A percentile compares a stretch with the other conserved stretches of the same genome.
These are phyloP conservation scores for Brassica incana DNA, from an alignment of 345 rosid species.

Conservation along the genomic window DNA sequence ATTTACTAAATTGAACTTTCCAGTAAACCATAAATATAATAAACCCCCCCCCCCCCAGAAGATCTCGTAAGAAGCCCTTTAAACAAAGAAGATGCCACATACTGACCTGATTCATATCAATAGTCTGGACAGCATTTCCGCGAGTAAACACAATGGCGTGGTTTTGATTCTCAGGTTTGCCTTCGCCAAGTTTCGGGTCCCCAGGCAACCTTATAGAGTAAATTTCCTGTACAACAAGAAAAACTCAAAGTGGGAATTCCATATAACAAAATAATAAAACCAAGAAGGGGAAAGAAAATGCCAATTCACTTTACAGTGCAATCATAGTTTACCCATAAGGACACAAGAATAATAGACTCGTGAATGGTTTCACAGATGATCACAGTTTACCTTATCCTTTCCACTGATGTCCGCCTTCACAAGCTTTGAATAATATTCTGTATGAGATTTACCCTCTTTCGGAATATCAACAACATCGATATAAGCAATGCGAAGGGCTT, in stretches of 20 bases:
- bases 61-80: conserved; percentile 10
- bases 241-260: conserved; percentile 10
- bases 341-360: conserved; percentile 19
- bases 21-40: conserved; percentile 14
- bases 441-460: conserved; percentile 68
- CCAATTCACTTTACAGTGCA: conserved; percentile 6
- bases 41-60: conserved; percentile 27
- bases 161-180: conserved; percentile 99
- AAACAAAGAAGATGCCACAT: neutral
- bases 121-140: conserved; percentile 95
- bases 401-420: conserved; percentile 96
- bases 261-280: neutral
- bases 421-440: conserved; percentile 83
- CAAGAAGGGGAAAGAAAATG: neutral
- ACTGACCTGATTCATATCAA: conserved; percentile 96
- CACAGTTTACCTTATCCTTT: conserved; percentile 77
- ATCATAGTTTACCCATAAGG: conserved; percentile 13
- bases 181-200: conserved; percentile 96
- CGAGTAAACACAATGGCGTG: conserved; percentile 96
- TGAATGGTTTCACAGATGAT: conserved; percentile 24
- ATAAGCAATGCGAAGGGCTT: conserved; percentile 97
- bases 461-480: conserved; percentile 87
- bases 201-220: conserved; percentile 94
- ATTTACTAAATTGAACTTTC: conserved; percentile 2
- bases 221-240: conserved; percentile 64